A percentile compares a stretch with the other conserved stretches of the same genome.
Evolutionary conservation across 2,329 filamentous ascomycete species (phyloP).

Genomic region (Exophiala bonariae): DNA sequence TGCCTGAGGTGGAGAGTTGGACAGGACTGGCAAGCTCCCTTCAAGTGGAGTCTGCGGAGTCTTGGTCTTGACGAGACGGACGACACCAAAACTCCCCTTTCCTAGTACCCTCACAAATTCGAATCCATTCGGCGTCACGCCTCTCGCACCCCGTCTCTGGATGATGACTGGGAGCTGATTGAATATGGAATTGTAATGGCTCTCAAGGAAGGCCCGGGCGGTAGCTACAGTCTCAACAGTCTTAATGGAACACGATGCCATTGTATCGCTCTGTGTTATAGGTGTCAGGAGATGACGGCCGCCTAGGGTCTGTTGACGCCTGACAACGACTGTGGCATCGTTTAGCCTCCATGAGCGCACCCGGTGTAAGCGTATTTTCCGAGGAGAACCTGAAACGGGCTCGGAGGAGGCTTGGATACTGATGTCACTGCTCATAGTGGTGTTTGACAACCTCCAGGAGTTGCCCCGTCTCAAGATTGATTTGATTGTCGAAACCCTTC

Average conservation of each 20-base stretch:
- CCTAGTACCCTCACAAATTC: conserved; percentile 80
- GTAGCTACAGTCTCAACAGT: conserved; percentile 79
- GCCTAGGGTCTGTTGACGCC: conserved; percentile 7
- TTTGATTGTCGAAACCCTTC: conserved; percentile 19
- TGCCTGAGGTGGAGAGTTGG: conserved; percentile 54
- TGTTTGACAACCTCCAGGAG: too few relatives aligned
- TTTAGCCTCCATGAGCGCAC: too few relatives aligned
- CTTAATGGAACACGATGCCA: conserved; percentile 17
- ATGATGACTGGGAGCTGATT: too few relatives aligned
- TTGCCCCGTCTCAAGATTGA: conserved; percentile 17
- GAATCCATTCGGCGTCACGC: conserved; percentile 64
- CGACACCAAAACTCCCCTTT: conserved; percentile 92
- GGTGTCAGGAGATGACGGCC: conserved; percentile 18
- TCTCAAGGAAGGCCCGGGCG: conserved; percentile 84
- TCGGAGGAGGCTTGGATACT: conserved; percentile 23
- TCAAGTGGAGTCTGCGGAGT: conserved; percentile 1
- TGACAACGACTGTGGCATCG: too few relatives aligned
- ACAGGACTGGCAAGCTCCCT: conserved; percentile 1
- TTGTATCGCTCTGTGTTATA: conserved; percentile 17
- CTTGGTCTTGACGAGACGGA: conserved; percentile 74
- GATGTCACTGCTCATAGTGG: too few relatives aligned
- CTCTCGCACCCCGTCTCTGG: conserved; percentile 45
- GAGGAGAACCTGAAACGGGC: conserved; percentile 18
- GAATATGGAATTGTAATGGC: conserved; percentile 73
- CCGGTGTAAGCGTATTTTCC: too few relatives aligned